Evolutionary conservation across 495 filamentous ascomycete species (phyloP), one percentile per base, ranked within the genome.

Genomic region (Trypethelium eluteriae): DNA sequence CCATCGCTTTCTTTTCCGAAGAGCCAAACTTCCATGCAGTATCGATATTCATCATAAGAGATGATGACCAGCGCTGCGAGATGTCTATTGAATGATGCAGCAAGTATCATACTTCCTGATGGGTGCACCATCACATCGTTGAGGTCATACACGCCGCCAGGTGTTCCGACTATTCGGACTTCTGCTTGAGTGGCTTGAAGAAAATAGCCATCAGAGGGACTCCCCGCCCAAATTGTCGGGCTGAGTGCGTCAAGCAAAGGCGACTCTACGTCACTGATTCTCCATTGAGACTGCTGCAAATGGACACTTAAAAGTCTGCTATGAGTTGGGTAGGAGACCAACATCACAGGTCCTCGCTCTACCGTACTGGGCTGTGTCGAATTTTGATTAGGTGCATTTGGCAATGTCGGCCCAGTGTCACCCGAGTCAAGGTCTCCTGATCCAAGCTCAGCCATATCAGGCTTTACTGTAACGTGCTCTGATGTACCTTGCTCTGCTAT

Each of bases 181-280:
- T 50, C 64, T 18, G 64, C 59, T 0, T 62, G 62, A 4, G 75
- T 76, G 14, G 76, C 68, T 59, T 77, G 76, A 9, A 77, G 34
- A 39, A 72, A 59, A 6, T 41, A 44, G 11, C 47, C 47, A 32
- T 67, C 63, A 11, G 14, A 11, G 2, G 66, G 41, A 2, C 41
- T 11, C 38, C 66, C 69, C 5, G 73, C 72, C 4, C 66, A 66
- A 14, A 76, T 65, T 7, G 76, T 78, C 38, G 68, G 67, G 32
- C 63, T 39, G 9, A 63, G 47, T 1, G 68, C 57, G 18, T 70
- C 63, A n/a, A 75, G 34, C 3, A 56, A 72, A 11, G 32, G n/a
- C 16, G 18, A 49, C 6, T 63, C 25, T 25, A 25, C 38, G 34
- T 71, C 69, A 25, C 62, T 39, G 39, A 63, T 38, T 47, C n/a